Conservation (phyloP, 441 rosid species). For the Gossypium schwendimanii region DNA sequence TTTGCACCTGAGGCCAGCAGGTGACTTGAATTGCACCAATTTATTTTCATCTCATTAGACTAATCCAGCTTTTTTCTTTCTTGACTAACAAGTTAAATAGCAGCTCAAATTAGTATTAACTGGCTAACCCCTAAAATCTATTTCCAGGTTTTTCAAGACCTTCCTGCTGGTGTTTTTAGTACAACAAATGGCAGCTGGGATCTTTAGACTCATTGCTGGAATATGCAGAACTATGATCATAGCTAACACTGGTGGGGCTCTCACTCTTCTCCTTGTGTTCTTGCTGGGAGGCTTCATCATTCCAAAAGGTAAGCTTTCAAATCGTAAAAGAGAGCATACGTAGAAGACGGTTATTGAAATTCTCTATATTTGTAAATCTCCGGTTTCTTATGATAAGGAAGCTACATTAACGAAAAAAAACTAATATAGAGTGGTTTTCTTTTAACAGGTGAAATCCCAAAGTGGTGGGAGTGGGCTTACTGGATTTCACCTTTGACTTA, state of each 20-base stretch:
- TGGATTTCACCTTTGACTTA: conserved; percentile 81
- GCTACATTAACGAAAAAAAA: neutral
- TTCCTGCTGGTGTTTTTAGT: conserved; percentile 46
- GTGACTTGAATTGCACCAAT: conserved; percentile 22
- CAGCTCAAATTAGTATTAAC: neutral
- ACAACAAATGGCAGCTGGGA: conserved; percentile 80
- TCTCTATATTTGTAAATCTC: neutral
- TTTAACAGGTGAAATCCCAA: conserved; percentile 51
- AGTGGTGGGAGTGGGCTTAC: conserved; percentile 81
- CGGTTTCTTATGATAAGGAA: neutral
- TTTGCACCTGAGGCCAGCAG: conserved; percentile 71
- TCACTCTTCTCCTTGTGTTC: conserved; percentile 53
- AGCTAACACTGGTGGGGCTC: conserved; percentile 67
- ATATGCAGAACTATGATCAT: conserved; percentile 72
- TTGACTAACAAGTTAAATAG: neutral
- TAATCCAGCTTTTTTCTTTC: neutral
- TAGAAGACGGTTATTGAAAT: neutral
- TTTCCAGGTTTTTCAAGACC: conserved; percentile 69
- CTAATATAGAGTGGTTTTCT: neutral
- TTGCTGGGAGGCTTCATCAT: conserved; percentile 80
- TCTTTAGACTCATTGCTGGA: conserved; percentile 62
- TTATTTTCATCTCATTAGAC: neutral
- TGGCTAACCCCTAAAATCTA: neutral
- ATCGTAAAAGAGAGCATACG: neutral
- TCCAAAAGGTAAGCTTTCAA: conserved; percentile 38